Base-by-base conservation (phyloP, 2,329 filamentous ascomycete genomes). In the Plenodomus tracheiphilus region DNA sequence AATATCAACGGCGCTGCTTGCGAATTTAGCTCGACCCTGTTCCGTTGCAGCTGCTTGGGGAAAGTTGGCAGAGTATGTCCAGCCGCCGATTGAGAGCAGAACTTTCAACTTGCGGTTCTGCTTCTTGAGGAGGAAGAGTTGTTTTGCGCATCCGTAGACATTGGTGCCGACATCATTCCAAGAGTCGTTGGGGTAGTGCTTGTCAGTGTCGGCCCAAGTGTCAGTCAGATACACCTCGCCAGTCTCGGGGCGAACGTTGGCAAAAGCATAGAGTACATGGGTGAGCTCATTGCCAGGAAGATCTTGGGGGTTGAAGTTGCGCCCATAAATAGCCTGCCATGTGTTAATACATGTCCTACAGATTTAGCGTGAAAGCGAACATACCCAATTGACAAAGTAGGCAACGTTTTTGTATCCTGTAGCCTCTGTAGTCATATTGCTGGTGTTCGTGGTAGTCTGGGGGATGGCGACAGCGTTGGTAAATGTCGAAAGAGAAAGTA, bases 121-220 rank as follows among this genome's bases (percentile, higher is more conserved):
- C 54, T 72, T 66, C 61, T 73, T 73, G 15, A 62, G 57, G 2
- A 73, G 59, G 42, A 65, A 70, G 2, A 73, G 54, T 49, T 72
- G 70, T 54, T 73, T 73, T 8, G 60, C 61, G 50, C 68, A 72
- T 15, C 70, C 70, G 47, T 73, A 73, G 8, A 71, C 59, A 39
- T 73, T 72, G 35, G 46, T 72, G 19, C 70, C 70, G 11, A 68
- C 62, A 53, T 73, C 70, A 35, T 72, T 72, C 70, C 70, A 73
- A 0, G 70, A 73, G 45, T 73, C 70, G 17, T 47, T 62, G 4
- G 62, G 36, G 46, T 72, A 73, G 54, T 71, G 70, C 57, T 72
- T 72, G 46, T 73, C 69, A 13, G 57, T 64, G 44, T 73, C 70
- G 28, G 70, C 59, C 64, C 66, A 73, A 4, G 65, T 63, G 39